These are phyloP conservation scores for Aspergillus cejpii DNA, from an alignment of 2,329 filamentous ascomycete genomes.

Conservation along the genomic window DNA sequence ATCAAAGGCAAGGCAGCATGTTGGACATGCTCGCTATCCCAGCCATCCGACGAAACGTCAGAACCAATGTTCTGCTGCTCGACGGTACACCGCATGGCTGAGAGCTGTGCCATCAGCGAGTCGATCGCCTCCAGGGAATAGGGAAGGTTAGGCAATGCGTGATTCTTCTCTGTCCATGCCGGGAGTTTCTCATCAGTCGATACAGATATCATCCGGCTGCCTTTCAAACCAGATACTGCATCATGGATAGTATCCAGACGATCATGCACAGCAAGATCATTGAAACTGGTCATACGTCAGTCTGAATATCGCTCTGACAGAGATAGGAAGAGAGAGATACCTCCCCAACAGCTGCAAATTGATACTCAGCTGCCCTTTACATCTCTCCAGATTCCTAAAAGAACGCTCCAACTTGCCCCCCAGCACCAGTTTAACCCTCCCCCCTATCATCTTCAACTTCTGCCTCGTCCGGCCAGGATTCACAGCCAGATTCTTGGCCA, in stretches of 20 bases:
- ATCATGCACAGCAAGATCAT: not conserved
- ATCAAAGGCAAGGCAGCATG: not conserved
- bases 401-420: not conserved
- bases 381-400: not conserved
- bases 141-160: not conserved
- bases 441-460: not conserved
- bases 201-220: not conserved
- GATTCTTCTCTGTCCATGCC: not conserved
- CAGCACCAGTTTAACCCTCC: not conserved
- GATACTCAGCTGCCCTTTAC: not conserved
- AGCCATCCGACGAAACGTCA: not conserved
- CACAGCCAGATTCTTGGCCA: not conserved
- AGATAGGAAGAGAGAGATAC: not conserved
- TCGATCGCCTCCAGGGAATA: not conserved
- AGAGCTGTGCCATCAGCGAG: not conserved
- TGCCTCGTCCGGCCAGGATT: not conserved
- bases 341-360: not conserved
- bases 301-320: not conserved
- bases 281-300: not conserved
- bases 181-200: not conserved
- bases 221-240: not conserved
- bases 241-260: not conserved
- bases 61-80: not conserved
- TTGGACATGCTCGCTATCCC: not conserved
- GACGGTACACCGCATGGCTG: not conserved